These are phyloP conservation scores for Sphagnum tenellum DNA, from an alignment of 225 moss, liverwort and hornwort genomes.

Conservation along the genomic window DNA sequence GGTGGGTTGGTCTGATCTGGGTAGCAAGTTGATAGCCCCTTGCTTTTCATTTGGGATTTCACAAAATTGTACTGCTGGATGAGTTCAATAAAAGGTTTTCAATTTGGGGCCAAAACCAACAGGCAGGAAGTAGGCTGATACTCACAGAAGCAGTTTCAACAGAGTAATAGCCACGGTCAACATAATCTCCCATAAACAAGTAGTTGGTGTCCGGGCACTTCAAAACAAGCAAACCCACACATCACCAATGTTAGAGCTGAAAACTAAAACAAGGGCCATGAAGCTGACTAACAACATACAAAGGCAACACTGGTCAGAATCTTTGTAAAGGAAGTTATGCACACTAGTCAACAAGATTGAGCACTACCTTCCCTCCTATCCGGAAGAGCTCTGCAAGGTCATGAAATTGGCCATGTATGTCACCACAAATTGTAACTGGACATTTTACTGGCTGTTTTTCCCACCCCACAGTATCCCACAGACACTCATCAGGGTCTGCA, in stretches of 20 bases:
- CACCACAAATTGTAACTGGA: constrained; percentile 36
- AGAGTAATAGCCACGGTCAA: constrained; percentile 9
- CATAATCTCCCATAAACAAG: constrained; percentile 39
- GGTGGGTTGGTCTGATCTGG: too few relatives aligned
- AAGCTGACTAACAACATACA: too few relatives aligned
- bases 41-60: too few relatives aligned
- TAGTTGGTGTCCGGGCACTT: constrained; percentile 41
- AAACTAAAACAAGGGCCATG: too few relatives aligned
- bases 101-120: too few relatives aligned
- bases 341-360: too few relatives aligned
- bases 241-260: too few relatives aligned
- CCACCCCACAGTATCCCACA: background rate
- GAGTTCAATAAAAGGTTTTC: too few relatives aligned
- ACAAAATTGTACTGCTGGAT: too few relatives aligned
- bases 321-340: background rate
- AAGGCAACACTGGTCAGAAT: too few relatives aligned
- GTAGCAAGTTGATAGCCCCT: too few relatives aligned
- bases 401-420: constrained; percentile 37
- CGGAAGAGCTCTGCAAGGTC: constrained; percentile 36
- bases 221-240: constrained; percentile 5
- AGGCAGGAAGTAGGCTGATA: background rate
- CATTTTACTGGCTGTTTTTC: constrained; percentile 36
- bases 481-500: too few relatives aligned
- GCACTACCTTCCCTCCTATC: constrained; percentile 28
- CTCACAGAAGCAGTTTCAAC: constrained; percentile 16